Percentiles rank a stretch among this genome's conserved stretches.
phyloP scores from a whole-genome alignment of 305 asterid species.

The Fraxinus baroniana region DNA sequence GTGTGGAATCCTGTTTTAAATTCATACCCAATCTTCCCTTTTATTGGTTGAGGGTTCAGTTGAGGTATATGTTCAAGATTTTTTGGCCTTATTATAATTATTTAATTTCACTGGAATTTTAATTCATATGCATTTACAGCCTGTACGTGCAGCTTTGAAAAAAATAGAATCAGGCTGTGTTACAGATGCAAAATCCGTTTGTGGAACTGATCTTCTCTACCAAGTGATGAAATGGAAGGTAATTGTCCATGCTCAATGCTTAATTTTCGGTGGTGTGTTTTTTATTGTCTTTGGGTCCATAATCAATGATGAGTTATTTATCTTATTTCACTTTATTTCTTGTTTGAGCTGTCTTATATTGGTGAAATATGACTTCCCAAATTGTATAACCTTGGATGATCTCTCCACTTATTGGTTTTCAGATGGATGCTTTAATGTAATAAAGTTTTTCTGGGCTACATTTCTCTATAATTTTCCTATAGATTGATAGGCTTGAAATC shows the following conservation, averaged over 20 bases:
- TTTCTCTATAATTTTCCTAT: neutral
- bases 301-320: conserved; percentile 2
- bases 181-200: conserved; percentile 80
- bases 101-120: conserved; percentile 22
- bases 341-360: neutral
- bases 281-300: neutral
- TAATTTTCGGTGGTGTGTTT: conserved; percentile 1
- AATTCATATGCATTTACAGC: conserved; percentile 42
- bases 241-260: conserved; percentile 20
- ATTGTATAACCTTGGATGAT: neutral
- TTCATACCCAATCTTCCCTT: too few species aligned
- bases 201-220: conserved; percentile 61
- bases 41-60: conserved; percentile 67
- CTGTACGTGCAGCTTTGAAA: conserved; percentile 63
- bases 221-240: conserved; percentile 81
- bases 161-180: conserved; percentile 66
- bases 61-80: conserved; percentile 50
- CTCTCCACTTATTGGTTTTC: neutral
- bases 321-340: neutral
- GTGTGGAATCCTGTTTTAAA: too few species aligned
- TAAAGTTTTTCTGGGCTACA: conserved; percentile 5
- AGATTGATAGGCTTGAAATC: neutral
- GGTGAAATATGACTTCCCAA: neutral
- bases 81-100: conserved; percentile 12
- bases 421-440: neutral